A percentile compares a stretch with the other conserved stretches of the same genome.
phyloP scores from a whole-genome alignment of 345 rosid genomes.

The Arabis hirsuta region DNA sequence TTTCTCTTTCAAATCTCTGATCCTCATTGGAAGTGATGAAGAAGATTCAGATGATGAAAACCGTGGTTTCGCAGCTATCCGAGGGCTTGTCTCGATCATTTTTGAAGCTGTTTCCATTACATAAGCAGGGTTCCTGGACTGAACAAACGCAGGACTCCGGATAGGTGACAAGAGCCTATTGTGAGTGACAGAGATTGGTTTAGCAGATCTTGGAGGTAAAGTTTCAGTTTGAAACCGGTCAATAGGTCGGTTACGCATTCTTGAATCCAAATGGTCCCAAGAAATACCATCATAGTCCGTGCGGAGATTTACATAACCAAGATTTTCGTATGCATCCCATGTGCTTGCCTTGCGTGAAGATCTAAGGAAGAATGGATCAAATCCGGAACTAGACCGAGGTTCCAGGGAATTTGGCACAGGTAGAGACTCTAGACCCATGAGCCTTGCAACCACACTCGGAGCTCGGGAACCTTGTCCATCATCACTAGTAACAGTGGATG shows the following conservation, averaged over 20 bases:
- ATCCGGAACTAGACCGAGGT: conserved; percentile 38
- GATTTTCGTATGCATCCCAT: conserved; percentile 51
- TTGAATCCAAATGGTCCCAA: conserved; percentile 44
- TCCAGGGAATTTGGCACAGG: conserved; percentile 56
- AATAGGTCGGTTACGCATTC: conserved; percentile 53
- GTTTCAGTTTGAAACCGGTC: conserved; percentile 82
- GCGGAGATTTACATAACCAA: conserved; percentile 43
- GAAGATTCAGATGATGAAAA: conserved; percentile 50
- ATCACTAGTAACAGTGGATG: conserved; percentile 69
- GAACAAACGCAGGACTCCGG: conserved; percentile 60
- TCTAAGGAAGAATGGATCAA: conserved; percentile 42
- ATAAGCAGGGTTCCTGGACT: conserved; percentile 57
- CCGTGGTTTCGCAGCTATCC: conserved; percentile 43
- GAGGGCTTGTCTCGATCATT: conserved; percentile 73
- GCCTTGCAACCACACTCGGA: conserved; percentile 90
- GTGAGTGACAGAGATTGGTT: conserved; percentile 62
- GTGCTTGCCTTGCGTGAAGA: conserved; percentile 46
- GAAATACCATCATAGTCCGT: conserved; percentile 39
- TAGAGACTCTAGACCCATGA: conserved; percentile 91
- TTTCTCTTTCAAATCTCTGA: conserved; percentile 75
- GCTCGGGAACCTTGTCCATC: conserved; percentile 65
- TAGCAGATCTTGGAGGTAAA: conserved; percentile 84
- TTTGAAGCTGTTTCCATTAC: conserved; percentile 82
- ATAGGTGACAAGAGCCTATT: conserved; percentile 58
- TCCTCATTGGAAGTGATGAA: conserved; percentile 61